Evolutionary conservation across 805 yeast species (phyloP).

Genomic region (Kuraishia piskuri): DNA sequence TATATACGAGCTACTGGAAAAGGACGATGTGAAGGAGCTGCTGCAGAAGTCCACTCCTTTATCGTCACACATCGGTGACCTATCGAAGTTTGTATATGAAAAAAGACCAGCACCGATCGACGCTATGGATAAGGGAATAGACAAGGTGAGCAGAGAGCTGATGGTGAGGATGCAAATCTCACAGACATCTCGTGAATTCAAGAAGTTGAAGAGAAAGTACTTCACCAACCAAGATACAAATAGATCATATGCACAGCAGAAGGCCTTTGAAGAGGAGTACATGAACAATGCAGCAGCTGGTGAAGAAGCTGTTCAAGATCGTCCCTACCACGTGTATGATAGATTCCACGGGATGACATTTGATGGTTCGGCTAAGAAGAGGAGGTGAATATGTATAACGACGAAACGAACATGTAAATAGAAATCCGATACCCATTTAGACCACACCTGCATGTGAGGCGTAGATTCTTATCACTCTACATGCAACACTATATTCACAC

Average conservation of each 20-base stretch:
- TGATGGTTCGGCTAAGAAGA: conserved; percentile 11
- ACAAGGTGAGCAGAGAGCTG: conserved; percentile 12
- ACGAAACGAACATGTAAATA: conserved; percentile 13
- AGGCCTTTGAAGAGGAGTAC: conserved; percentile 10
- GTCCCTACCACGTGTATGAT: neutral
- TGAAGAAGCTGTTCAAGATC: conserved; percentile 4
- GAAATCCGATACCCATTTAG: neutral
- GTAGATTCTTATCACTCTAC: too few relatives aligned
- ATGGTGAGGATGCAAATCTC: conserved; percentile 23
- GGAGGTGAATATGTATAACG: conserved; percentile 6
- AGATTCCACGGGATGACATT: neutral
- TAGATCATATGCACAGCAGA: conserved; percentile 4
- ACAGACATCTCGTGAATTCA: conserved; percentile 19
- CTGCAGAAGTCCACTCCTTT: conserved; percentile 6
- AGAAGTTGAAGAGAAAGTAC: conserved; percentile 12
- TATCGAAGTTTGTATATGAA: conserved; percentile 8
- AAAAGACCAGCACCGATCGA: conserved; percentile 15
- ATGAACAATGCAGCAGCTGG: conserved; percentile 7
- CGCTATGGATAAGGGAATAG: conserved; percentile 17
- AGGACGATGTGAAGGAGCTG: conserved; percentile 21
- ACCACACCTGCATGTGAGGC: too few relatives aligned
- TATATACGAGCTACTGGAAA: conserved; percentile 43
- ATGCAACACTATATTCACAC: too few relatives aligned
- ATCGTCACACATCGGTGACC: neutral
- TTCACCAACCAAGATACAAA: conserved; percentile 9